Percentiles rank a stretch among this genome's conserved stretches.
These are phyloP conservation scores for Aspergillus aculeatus DNA, from an alignment of 2,329 filamentous ascomycete species.

Conservation along the genomic window DNA sequence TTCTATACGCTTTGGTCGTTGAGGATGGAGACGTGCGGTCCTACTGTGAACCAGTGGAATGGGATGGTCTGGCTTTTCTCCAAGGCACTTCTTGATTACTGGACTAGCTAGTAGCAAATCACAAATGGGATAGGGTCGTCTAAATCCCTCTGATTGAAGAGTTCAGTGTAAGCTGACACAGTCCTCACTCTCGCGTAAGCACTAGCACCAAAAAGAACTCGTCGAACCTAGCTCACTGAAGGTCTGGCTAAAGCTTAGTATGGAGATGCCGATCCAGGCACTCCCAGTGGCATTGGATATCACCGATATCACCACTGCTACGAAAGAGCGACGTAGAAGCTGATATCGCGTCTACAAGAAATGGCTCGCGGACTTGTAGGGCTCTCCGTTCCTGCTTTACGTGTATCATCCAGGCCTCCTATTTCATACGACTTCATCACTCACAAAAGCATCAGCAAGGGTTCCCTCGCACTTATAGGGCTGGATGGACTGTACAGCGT, in stretches of 20 bases:
- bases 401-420: not conserved
- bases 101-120: not conserved
- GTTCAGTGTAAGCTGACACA: not conserved
- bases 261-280: too few species aligned
- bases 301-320: too few species aligned
- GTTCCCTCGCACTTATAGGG: not conserved
- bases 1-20: not conserved
- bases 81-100: not conserved
- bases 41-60: not conserved
- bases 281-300: too few species aligned
- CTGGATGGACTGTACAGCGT: not conserved
- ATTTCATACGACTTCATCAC: not conserved
- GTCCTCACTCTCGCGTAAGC: not conserved
- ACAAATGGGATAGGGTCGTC: not conserved
- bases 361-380: too few species aligned
- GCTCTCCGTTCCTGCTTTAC: not conserved
- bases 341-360: too few species aligned
- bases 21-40: not conserved
- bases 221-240: slow-evolving; percentile 48
- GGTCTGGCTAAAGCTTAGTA: slow-evolving; percentile 59
- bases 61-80: not conserved
- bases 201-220: not conserved
- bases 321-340: slow-evolving; percentile 58
- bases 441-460: not conserved
- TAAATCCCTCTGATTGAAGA: too few species aligned